Conservation (phyloP, 306 rosid genomes). For the Quercus berberidifolia region DNA sequence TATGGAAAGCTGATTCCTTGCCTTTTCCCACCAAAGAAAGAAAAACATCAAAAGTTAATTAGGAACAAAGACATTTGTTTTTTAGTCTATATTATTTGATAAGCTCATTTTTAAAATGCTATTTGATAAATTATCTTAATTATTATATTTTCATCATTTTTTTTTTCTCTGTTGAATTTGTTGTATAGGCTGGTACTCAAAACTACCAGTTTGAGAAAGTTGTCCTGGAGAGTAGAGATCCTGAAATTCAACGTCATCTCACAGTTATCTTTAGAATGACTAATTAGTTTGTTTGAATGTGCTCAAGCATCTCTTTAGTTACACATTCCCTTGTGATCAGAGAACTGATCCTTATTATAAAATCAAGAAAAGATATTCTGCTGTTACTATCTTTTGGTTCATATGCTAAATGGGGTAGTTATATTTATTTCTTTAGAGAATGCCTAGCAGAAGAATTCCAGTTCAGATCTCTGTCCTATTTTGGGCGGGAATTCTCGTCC, state of each 20-base stretch:
- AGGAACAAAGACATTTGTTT: neutral
- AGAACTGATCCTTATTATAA: neutral
- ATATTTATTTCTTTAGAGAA: neutral
- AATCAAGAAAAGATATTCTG: neutral
- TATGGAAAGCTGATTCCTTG: neutral
- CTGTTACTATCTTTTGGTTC: neutral
- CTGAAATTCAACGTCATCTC: neutral
- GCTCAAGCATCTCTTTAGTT: neutral
- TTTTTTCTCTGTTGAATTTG: neutral
- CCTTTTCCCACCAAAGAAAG: too few species aligned
- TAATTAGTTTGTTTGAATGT: neutral
- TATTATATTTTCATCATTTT: neutral
- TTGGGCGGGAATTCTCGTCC: neutral
- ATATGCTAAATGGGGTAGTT: neutral
- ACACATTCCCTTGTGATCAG: neutral
- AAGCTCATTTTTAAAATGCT: neutral
- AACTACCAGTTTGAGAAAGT: neutral
- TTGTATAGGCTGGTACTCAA: neutral
- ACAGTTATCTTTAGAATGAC: neutral
- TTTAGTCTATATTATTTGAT: neutral
- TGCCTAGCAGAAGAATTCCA: neutral
- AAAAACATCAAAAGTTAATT: neutral
- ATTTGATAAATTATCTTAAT: neutral
- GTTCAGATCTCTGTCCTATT: neutral
- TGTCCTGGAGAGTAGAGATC: neutral